phyloP scores from a whole-genome alignment of 2,329 filamentous ascomycete genomes.

The Microdochium bolleyi region DNA sequence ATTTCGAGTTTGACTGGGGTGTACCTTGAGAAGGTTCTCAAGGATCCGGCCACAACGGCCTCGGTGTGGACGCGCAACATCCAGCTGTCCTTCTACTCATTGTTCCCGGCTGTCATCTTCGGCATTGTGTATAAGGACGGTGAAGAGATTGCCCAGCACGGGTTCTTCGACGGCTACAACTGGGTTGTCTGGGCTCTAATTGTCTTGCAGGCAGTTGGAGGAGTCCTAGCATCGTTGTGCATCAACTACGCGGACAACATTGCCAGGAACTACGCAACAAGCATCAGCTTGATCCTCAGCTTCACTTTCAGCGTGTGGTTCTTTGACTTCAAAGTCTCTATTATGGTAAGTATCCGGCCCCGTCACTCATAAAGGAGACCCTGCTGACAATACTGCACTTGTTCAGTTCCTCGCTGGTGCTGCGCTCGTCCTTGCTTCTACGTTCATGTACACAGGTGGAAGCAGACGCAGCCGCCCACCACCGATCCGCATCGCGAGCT shows the following conservation, averaged over 20 bases:
- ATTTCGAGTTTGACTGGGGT: slow-evolving; percentile 81
- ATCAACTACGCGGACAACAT: slow-evolving; percentile 84
- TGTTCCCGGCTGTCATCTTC: slow-evolving; percentile 81
- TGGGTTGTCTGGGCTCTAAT: slow-evolving; percentile 85
- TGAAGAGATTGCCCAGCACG: slow-evolving; percentile 69
- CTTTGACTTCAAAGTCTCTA: slow-evolving; percentile 70
- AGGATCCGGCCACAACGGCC: slow-evolving; percentile 66
- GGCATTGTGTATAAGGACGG: slow-evolving; percentile 86
- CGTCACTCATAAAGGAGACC: background rate
- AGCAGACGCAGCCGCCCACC: slow-evolving; percentile 51
- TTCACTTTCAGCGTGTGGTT: slow-evolving; percentile 79
- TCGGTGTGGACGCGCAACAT: slow-evolving; percentile 94
- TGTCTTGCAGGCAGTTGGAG: slow-evolving; percentile 72
- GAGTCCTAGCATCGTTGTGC: slow-evolving; percentile 73
- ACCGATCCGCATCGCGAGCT: slow-evolving; percentile 61
- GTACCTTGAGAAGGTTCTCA: slow-evolving; percentile 86
- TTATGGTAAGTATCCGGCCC: slow-evolving; percentile 49
- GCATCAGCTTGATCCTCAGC: slow-evolving; percentile 83
- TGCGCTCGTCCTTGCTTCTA: slow-evolving; percentile 67
- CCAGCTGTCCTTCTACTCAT: slow-evolving; percentile 87
- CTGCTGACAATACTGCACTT: slow-evolving; percentile 8
- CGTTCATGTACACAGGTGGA: slow-evolving; percentile 75
- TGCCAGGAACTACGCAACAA: slow-evolving; percentile 88
- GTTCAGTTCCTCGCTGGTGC: slow-evolving; percentile 78
- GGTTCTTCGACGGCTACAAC: slow-evolving; percentile 94